Base-by-base conservation (phyloP, 2,329 filamentous ascomycete species). In the Alternaria brassicae region DNA sequence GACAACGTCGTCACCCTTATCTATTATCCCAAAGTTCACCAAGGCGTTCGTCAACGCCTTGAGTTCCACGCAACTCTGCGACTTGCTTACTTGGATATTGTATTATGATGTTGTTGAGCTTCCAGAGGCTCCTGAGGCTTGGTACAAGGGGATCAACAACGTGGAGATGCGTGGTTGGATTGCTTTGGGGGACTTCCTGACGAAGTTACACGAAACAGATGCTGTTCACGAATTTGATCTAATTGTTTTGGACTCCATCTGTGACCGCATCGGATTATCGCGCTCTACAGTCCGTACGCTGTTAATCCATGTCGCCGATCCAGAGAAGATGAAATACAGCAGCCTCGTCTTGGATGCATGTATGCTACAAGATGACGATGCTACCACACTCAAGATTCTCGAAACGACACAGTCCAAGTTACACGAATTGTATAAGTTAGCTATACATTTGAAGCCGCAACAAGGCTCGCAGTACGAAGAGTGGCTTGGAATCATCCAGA, bases 161-260 rank as follows among this genome's bases (percentile, higher is more conserved):
- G 63, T 66, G 62, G 60, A 71, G 13, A 66, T 71, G 62, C 65
- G 61, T 32, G 68, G 63, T 6, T 73, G 70, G 69, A 56, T 73
- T 19, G 62, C 62, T 6, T 23, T 72, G 7, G 66, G 69, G 7
- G 10, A 30, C 0, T 68, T 62, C 25, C 27, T 72, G 13, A 30
- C 32, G 32, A 44, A 40, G 10, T 9, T 28, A 27, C 34, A 36
- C 6, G 6, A 36, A 8, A 10, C 48, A 5, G 56, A 37, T 28
- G 41, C 41, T 8, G 45, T 27, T 2, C 53, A 61, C 42, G 68
- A 62, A 2, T 48, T 63, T 6, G 58, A 69, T 12, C 42, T 70
- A 3, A 56, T 67, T 9, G 63, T 65, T 3, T 40, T 70, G 13
- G 62, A 72, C 27, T 60, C 56, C 2, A 66, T 69, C 25, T 67